Evolutionary conservation across 1,139 yeast genomes (phyloP), one percentile per base, ranked within the genome.

Genomic region (Scheffersomyces titani): DNA sequence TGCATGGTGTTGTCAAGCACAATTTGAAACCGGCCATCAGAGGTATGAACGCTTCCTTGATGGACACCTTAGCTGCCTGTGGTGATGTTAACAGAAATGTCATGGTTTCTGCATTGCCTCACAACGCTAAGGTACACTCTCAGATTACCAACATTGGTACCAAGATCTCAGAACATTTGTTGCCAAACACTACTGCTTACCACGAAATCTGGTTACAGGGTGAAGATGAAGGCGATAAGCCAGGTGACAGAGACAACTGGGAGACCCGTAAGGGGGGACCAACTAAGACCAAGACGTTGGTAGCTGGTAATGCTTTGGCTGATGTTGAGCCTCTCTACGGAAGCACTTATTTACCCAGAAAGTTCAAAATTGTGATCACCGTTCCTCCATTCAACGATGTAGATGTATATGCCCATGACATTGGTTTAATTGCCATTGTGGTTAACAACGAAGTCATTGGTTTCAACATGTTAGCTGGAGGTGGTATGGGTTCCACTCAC

Each of bases 401-500:
- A 53, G 99, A 94, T 77, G 98, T 92, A 5, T 94, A 91, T 78
- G 97, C 97, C 11, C 96, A 92, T 72, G 99, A 94, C 76, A 85
- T 93, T 66, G 99, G 98, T 63, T 82, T 94, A 65, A 86, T 94
- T 72, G 92, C 98, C 44, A 92, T 94, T 70, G 87, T 92, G 51
- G 91, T 89, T 66, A 83, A 85, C 63, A 79, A 86, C 61, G 81
- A 82, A 53, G 86, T 81, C 58, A 74, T 74, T 54, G 99, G 98
- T 55, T 94, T 86, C 81, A 93, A 94, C 68, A 86, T 94, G 54
- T 83, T 90, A 61, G 97, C 89, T 61, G 99, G 98, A 73, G 99
- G 98, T 78, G 99, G 98, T 82, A 93, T 94, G 98, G 99, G 98
- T 67, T 85, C 96, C 48, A 94, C 98, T 44, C 99, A 94, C 75